Percentiles rank a stretch among this genome's conserved stretches.
These are phyloP conservation scores for Barnettozyma hawaiiensis DNA, from an alignment of 1,139 yeast species.

Conservation along the genomic window DNA sequence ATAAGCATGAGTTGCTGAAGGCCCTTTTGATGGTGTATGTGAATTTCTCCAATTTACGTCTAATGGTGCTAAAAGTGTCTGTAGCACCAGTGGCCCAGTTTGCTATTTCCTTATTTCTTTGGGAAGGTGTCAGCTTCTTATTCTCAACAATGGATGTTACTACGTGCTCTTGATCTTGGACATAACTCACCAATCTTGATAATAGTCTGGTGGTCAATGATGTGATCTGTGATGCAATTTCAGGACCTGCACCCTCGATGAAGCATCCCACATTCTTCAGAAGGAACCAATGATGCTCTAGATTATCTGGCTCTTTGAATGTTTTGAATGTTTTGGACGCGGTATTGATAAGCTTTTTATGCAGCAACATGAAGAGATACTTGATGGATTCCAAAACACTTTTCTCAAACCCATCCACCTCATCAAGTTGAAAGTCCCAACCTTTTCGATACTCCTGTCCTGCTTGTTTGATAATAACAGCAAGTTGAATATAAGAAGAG, in stretches of 20 bases:
- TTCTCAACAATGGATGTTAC: constrained; percentile 46
- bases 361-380: constrained; percentile 64
- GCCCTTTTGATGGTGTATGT: constrained; percentile 61
- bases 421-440: constrained; percentile 68
- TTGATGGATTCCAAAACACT: constrained; percentile 70
- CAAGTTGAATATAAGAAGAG: constrained; percentile 67
- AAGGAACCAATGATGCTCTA: constrained; percentile 73
- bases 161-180: constrained; percentile 63
- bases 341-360: constrained; percentile 73
- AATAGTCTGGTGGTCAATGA: constrained; percentile 61
- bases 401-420: constrained; percentile 66
- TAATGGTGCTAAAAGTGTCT: constrained; percentile 79
- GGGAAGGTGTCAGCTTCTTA: not conserved
- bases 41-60: constrained; percentile 80
- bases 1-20: constrained; percentile 72
- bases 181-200: constrained; percentile 62
- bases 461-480: constrained; percentile 69
- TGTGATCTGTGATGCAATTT: constrained; percentile 73
- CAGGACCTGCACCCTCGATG: constrained; percentile 80
- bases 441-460: constrained; percentile 67
- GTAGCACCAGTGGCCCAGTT: constrained; percentile 80
- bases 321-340: constrained; percentile 72
- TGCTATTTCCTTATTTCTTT: constrained; percentile 49
- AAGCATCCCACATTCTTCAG: constrained; percentile 65
- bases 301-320: constrained; percentile 86